phyloP scores from a whole-genome alignment of 176 grass and related monocot genomes.

The Musa beccarii region DNA sequence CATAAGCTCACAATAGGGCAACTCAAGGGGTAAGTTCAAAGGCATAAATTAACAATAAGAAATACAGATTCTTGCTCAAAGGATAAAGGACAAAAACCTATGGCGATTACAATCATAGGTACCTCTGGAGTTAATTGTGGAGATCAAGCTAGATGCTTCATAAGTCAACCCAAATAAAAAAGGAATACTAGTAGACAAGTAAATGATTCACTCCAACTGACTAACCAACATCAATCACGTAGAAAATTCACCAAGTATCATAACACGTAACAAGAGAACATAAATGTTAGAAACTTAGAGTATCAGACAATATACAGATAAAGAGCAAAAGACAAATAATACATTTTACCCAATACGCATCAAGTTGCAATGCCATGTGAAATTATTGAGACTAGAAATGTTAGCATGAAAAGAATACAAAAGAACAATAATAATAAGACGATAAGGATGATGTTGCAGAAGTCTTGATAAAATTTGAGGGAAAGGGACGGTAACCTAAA shows the following conservation, averaged over 20 bases:
- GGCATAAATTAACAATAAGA: not conserved
- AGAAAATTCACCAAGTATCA: not conserved
- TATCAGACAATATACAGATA: not conserved
- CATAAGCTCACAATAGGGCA: not conserved
- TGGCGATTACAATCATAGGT: no score
- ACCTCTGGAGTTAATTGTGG: no score
- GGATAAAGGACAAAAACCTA: not conserved
- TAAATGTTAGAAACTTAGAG: not conserved
- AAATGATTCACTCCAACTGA: not conserved
- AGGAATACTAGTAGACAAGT: not conserved
- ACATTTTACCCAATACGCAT: not conserved
- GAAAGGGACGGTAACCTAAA: slow-evolving; percentile 44
- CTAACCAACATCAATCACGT: not conserved
- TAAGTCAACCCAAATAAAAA: not conserved
- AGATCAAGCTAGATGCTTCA: not conserved
- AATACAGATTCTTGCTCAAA: not conserved
- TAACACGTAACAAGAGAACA: not conserved
- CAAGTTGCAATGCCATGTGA: not conserved
- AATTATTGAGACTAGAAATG: not conserved
- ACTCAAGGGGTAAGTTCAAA: not conserved
- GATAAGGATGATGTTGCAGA: not conserved
- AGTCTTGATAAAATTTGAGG: not conserved
- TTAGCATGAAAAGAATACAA: not conserved
- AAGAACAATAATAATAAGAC: not conserved
- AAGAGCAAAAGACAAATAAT: not conserved